Evolutionary conservation across 192 early-diverging fungal species (phyloP).

Genomic region (Entomortierella parvispora): DNA sequence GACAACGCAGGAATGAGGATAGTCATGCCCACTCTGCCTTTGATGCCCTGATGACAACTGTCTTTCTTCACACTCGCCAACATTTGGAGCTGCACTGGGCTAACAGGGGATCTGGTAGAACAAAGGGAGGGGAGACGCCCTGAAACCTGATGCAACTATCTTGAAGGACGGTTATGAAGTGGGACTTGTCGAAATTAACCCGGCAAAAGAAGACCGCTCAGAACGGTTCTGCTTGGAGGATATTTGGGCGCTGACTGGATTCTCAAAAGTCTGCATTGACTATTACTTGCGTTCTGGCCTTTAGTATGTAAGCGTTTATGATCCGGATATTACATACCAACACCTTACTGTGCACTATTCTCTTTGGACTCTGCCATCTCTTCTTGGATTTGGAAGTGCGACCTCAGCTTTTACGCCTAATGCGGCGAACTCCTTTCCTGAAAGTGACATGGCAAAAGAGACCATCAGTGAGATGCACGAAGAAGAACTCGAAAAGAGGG

Average conservation of each 20-base stretch:
- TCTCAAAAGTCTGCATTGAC: slow-evolving; percentile 2
- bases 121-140: slow-evolving; percentile 3
- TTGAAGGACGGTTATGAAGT: slow-evolving; percentile 5
- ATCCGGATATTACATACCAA: too few relatives aligned
- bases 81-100: slow-evolving; percentile 9
- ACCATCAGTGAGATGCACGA: too few relatives aligned
- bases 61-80: background rate
- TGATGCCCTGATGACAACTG: slow-evolving; percentile 1
- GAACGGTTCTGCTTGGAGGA: background rate
- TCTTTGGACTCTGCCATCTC: too few relatives aligned
- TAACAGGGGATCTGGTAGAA: background rate
- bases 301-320: too few relatives aligned
- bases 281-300: background rate
- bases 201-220: background rate
- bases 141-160: slow-evolving; percentile 8
- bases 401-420: too few relatives aligned
- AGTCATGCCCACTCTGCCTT: slow-evolving; percentile 3
- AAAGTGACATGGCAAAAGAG: too few relatives aligned
- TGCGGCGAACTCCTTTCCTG: too few relatives aligned
- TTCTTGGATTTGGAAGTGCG: too few relatives aligned
- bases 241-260: slow-evolving; percentile 6
- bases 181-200: slow-evolving; percentile 6
- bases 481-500: too few relatives aligned
- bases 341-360: too few relatives aligned
- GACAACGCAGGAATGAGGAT: background rate